Evolutionary conservation across 306 rosid genomes (phyloP).

Genomic region (Rosa persica): DNA sequence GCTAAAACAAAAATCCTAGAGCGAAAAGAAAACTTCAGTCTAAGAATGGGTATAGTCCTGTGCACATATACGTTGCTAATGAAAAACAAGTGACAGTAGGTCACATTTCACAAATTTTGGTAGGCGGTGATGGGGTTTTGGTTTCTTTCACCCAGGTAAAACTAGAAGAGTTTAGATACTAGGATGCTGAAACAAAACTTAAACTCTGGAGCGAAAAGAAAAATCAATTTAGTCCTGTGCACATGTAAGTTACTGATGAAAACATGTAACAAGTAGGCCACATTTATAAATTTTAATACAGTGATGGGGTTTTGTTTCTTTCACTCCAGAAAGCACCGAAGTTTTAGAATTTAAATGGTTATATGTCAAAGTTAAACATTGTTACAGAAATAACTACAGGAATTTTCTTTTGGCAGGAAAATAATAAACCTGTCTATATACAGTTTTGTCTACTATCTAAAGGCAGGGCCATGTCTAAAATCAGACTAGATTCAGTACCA

Average conservation of each 20-base stretch:
- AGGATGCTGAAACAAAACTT: background rate
- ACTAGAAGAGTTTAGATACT: background rate
- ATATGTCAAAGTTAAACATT: background rate
- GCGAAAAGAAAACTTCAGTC: background rate
- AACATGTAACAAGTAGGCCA: background rate
- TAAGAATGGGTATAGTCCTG: background rate
- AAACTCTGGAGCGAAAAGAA: background rate
- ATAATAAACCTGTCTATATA: background rate
- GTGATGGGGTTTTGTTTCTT: background rate
- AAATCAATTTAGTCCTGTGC: background rate
- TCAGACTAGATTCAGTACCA: background rate
- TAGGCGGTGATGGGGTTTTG: background rate
- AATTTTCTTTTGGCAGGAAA: background rate
- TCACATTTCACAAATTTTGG: background rate
- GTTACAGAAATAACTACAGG: background rate
- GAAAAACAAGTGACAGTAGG: background rate
- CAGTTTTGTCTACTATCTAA: background rate
- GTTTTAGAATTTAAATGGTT: background rate
- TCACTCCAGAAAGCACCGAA: background rate
- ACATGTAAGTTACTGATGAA: too few relatives aligned
- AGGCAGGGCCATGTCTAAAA: constrained; percentile 3
- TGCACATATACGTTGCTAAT: background rate
- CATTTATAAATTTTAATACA: background rate
- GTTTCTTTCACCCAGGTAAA: background rate
- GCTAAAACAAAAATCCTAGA: background rate